Base-by-base conservation (phyloP, 441 rosid species). In the Syzygium malaccense region DNA sequence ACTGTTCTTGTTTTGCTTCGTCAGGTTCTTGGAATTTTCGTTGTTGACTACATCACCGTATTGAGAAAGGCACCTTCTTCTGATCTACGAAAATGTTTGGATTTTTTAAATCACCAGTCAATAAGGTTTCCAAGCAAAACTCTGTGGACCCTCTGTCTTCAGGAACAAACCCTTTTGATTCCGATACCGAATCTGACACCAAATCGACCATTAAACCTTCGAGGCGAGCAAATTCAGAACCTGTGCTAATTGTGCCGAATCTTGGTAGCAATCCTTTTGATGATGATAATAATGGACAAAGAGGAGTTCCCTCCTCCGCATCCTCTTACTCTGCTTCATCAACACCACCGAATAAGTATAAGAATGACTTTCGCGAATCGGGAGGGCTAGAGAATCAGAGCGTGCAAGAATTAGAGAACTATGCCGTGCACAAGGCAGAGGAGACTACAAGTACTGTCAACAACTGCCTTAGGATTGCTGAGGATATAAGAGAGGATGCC, bases 381-480 rank as follows among this genome's bases (percentile, higher is more conserved):
- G 96, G 95, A 30, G 95, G 94, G 57, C 53, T 95, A 12, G 93
- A 94, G 90, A 93, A 78, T 91, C 94, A 94, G 89, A 95, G 94
- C 23, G 91, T 90, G 60, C 93, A 95, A 64, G 95, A 94, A 11
- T 87, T 95, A 55, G 97, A 95, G 93, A 92, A 93, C 1, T 95
- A 94, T 18, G 97, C 97, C 3, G 93, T 88, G 51, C 87, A 92
- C 88, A 95, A 95, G 90, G 89, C 97, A 6, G 95, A 95, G 86
- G 96, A 95, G 79, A 95, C 96, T 10, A 95, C 97, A 26, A 92
- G 78, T 56, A 90, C 92, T 41, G 95, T 94, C 41, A 92, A 93
- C 68, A 95, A 92, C 84, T 95, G 96, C 92, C 92, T 94, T 48
- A 94, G 20, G 92, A 95, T 95, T 56, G 96, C 96, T 6, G 95